phyloP scores from a whole-genome alignment of 345 rosid species.

The Punica granatum region DNA sequence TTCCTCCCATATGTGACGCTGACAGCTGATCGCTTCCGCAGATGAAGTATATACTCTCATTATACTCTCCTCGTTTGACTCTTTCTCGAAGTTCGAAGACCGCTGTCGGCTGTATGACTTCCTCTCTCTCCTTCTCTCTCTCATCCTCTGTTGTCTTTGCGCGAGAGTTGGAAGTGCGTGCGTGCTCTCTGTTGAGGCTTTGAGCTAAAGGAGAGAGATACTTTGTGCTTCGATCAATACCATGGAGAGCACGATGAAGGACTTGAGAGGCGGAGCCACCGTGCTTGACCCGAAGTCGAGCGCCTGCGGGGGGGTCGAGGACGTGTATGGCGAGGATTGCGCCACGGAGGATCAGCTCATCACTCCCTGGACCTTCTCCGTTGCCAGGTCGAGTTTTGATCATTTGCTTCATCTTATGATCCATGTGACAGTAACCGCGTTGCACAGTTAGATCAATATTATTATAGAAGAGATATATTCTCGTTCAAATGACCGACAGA shows the following conservation, averaged over 20 bases:
- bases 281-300: conserved; percentile 47
- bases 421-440: too few relatives aligned
- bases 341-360: conserved; percentile 74
- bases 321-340: conserved; percentile 72
- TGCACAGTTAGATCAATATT: too few relatives aligned
- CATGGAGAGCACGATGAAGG: conserved; percentile 61
- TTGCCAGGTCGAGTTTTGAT: conserved; percentile 48
- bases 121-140: not conserved
- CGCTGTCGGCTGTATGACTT: not conserved
- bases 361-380: conserved; percentile 85
- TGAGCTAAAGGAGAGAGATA: not conserved
- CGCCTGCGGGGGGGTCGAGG: conserved; percentile 63
- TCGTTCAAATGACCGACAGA: too few relatives aligned
- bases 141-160: not conserved
- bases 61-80: not conserved
- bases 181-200: not conserved
- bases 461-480: too few relatives aligned
- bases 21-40: not conserved
- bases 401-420: too few relatives aligned
- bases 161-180: not conserved
- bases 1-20: too few relatives aligned
- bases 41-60: not conserved
- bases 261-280: conserved; percentile 31
- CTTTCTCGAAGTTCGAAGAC: not conserved
- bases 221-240: not conserved